Conservation (phyloP, 2,329 filamentous ascomycete species). For the Botrytis medusae region DNA sequence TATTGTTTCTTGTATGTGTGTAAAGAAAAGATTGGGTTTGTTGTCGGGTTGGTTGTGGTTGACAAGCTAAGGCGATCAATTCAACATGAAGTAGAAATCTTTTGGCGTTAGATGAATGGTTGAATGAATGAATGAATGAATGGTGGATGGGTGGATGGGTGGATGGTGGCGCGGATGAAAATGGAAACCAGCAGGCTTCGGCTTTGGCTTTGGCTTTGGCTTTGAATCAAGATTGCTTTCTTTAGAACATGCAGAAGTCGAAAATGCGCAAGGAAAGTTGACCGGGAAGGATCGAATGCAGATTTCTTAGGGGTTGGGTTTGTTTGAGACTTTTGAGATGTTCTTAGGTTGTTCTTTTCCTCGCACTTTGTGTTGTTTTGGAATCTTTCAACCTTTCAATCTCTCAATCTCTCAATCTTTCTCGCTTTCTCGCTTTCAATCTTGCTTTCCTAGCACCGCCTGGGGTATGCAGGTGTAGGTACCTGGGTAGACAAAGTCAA, state of each 20-base stretch:
- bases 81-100: neutral
- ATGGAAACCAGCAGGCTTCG: neutral
- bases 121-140: neutral
- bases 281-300: neutral
- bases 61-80: neutral
- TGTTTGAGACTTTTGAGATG: neutral
- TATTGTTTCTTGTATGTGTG: neutral
- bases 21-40: neutral
- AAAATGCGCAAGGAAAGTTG: neutral
- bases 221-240: slow-evolving; percentile 3
- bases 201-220: neutral
- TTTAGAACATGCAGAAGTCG: slow-evolving; percentile 3
- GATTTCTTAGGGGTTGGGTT: neutral
- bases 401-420: no score
- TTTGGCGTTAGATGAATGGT: neutral
- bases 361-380: neutral
- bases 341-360: slow-evolving; percentile 3
- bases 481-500: neutral
- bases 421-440: no score
- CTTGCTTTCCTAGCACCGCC: neutral
- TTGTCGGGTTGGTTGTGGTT: neutral
- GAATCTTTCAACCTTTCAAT: neutral
- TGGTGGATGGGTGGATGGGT: neutral
- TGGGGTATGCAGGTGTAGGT: neutral
- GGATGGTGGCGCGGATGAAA: neutral